These are phyloP conservation scores for Loxodes magnus DNA, from an alignment of 73 alveolate species.

Conservation along the genomic window DNA sequence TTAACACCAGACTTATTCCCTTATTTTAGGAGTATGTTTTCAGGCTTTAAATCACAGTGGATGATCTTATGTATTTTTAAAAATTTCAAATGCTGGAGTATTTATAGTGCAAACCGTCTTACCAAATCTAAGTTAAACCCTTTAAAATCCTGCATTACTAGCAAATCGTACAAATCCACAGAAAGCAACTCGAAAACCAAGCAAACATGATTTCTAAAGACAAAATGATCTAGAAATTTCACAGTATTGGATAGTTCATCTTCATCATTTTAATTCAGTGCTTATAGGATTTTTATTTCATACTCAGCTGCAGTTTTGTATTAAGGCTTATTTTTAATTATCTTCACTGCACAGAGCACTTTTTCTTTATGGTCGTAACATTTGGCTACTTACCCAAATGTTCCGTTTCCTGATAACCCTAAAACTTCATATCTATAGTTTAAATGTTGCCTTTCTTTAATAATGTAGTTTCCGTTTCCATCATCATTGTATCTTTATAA, in stretches of 20 bases:
- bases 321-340: slow-evolving; percentile 2
- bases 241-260: not conserved
- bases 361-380: slow-evolving; percentile 7
- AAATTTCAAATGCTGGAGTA: not conserved
- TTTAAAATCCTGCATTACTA: not conserved
- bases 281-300: not conserved
- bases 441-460: slow-evolving; percentile 42
- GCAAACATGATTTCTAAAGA: slow-evolving; percentile 1
- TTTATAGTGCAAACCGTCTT: not conserved
- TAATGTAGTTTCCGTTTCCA: slow-evolving; percentile 78
- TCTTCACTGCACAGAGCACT: slow-evolving; percentile 1
- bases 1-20: slow-evolving; percentile 1
- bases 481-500: no score
- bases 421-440: slow-evolving; percentile 7
- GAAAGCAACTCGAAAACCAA: slow-evolving; percentile 1
- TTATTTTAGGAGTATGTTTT: not conserved
- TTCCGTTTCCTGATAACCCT: not conserved
- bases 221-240: not conserved
- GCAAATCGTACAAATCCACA: not conserved
- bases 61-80: not conserved
- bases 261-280: not conserved
- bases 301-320: not conserved
- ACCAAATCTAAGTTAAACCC: slow-evolving; percentile 2
- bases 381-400: slow-evolving; percentile 3
- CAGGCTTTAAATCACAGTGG: slow-evolving; percentile 13